Evolutionary conservation across 192 early-diverging fungal species (phyloP).

Genomic region (Glomus cerebriforme): DNA sequence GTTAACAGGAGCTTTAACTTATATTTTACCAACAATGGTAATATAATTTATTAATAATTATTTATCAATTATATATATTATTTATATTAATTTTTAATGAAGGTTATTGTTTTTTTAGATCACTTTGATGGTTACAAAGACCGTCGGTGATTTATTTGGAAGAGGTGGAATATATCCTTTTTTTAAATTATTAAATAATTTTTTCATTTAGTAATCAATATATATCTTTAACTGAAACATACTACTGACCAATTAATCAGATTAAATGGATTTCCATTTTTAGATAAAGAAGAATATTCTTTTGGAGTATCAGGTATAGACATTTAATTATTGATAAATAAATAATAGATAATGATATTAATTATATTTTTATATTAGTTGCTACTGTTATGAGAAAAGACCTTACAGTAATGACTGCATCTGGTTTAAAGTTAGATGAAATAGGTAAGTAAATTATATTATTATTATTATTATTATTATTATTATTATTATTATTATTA

Average conservation of each 20-base stretch:
- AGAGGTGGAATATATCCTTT: conserved; percentile 64
- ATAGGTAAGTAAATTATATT: conserved; percentile 41
- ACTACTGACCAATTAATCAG: conserved; percentile 73
- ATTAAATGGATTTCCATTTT: conserved; percentile 75
- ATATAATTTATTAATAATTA: background rate
- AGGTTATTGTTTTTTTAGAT: conserved; percentile 53
- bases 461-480: background rate
- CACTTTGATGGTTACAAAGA: conserved; percentile 74
- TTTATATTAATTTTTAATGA: too few relatives aligned
- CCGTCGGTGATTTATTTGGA: conserved; percentile 73
- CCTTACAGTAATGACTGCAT: conserved; percentile 58
- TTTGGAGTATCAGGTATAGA: conserved; percentile 53
- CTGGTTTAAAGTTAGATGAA: conserved; percentile 49
- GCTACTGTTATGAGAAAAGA: conserved; percentile 63
- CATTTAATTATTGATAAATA: conserved; percentile 5
- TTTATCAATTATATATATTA: background rate
- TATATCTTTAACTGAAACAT: conserved; percentile 18
- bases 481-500: too few relatives aligned
- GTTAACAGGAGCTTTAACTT: conserved; percentile 91
- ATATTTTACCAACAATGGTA: conserved; percentile 73
- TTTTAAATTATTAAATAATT: background rate
- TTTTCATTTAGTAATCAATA: background rate
- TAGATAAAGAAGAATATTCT: conserved; percentile 73
- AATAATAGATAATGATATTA: background rate
- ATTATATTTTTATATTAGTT: conserved; percentile 33